Evolutionary conservation across 495 filamentous ascomycete species (phyloP), one percentile per base, ranked within the genome.

Genomic region (Parmelia sp.): DNA sequence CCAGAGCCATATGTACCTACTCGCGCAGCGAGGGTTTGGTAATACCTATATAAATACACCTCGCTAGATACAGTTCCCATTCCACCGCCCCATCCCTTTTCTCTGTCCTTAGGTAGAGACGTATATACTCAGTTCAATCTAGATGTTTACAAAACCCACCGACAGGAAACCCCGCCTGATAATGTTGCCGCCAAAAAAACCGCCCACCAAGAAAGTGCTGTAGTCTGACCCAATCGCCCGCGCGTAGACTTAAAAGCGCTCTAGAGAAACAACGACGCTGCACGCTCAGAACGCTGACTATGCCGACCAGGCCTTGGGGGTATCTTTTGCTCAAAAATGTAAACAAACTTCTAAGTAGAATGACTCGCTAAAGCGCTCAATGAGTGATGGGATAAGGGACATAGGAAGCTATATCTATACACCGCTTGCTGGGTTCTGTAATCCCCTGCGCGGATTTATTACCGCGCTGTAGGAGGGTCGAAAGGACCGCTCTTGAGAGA

Each of bases 321-420:
- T 68, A 68, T 68, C 63, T 68, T 47, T 58, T 62, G 51, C 59
- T 60, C 45, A 53, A 56, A 60, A 64, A 40, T 45, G 49, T 60
- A 57, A 25, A 62, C 39, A 58, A 60, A 55, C 58, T 7, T 44
- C 35, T 53, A n/a, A 65, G 39, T 57, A 59, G 63, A 65, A 63
- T 57, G 58, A 60, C 66, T 68, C 66, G 66, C 66, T 68, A 68
- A 68, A 62, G 59, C 66, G 63, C 66, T 65, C 53, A 57, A 63
- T 58, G 56, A 58, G 60, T 56, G 31, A 57, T 25, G 36, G 12
- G 23, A 40, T 27, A 37, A 33, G 33, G 29, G 25, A 17, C 47
- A 27, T 27, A 40, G n/a, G 29, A 47, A n/a, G 29, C 23, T 40
- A 58, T 67, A 58, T n/a, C n/a, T 67, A 36, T 65, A 61, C 40